Evolutionary conservation across 2,329 filamentous ascomycete species (phyloP).

Genomic region (Bisporella sp.): DNA sequence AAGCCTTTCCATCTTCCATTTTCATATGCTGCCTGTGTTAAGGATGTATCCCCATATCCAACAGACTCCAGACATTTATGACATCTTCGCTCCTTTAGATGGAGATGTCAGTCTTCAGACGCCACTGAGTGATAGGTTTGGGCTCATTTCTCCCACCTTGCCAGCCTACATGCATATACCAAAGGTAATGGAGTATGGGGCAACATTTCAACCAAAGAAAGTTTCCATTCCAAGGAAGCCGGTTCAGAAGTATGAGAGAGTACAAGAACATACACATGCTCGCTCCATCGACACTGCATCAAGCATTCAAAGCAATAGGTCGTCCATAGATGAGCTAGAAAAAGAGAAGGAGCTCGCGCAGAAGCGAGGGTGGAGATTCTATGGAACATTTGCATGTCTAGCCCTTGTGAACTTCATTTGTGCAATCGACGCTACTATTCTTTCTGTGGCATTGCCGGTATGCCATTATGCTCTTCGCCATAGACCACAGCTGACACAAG

Average conservation of each 20-base stretch:
- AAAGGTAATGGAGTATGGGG: not conserved
- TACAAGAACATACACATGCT: not conserved
- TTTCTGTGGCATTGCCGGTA: constrained; percentile 2
- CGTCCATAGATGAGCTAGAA: not conserved
- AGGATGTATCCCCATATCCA: no score
- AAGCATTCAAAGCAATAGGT: not conserved
- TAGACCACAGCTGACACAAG: not conserved
- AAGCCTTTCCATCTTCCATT: no score
- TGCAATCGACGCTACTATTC: not conserved
- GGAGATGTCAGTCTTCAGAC: not conserved
- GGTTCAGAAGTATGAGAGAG: not conserved
- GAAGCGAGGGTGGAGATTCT: not conserved
- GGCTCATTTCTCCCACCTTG: not conserved
- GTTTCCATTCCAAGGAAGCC: not conserved
- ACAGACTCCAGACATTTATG: not conserved
- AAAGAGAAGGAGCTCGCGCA: not conserved
- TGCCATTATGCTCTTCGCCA: not conserved
- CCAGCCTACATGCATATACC: not conserved
- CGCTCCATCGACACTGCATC: not conserved
- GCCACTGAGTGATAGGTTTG: not conserved
- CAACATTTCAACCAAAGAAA: no score
- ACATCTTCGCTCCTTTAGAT: not conserved
- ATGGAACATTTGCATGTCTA: not conserved
- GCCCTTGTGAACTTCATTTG: not conserved
- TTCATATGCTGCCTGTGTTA: no score